Evolutionary conservation across 192 early-diverging fungal genomes (phyloP), one percentile per base, ranked within the genome.

Genomic region (Chytriomyces confervae): DNA sequence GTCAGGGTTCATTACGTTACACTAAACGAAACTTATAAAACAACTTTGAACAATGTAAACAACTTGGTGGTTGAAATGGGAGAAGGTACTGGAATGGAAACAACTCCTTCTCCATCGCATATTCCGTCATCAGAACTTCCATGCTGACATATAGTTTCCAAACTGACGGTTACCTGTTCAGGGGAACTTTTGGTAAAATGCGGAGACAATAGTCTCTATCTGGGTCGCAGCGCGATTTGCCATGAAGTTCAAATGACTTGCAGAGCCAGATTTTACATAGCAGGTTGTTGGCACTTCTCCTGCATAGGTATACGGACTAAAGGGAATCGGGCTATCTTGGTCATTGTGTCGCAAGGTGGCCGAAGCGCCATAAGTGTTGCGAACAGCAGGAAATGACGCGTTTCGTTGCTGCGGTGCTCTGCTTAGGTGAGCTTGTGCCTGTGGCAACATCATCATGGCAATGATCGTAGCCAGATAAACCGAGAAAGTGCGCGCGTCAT

Each of bases 381-480:
- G 48, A 51, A 60, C 51, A 27, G 57, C 13, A 6, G 66, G 66
- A 48, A 68, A 68, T 11, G 66, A 68, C 11, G 44, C 13, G 44
- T 68, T 68, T 11, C 66, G 20, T 36, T 36, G 36, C 4, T 36
- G 36, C 3, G 53, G 13, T 20, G 53, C 81, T 23, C 7, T 20
- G 57, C 29, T 46, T 50, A 20, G 11, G 9, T 45, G 45, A 6
- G 48, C 46, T 60, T 69, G 48, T 36, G 36, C 3, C 36, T 36
- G 36, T 1, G 84, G 82, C 13, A 88, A 77, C 48, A 84, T 75
- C 50, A 88, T 50, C 63, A 81, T 46, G 9, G 76, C 74, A 29
- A 82, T 80, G 60, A n/a, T 89, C 86, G 82, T 91, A 91, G 23
- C 87, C 86, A 23, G 89, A 66, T 85, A 86, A 47, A 91, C 77